Percentiles rank a stretch among this genome's conserved stretches.
Evolutionary conservation across 2,329 filamentous ascomycete genomes (phyloP).

Genomic region (Alternaria sp.): DNA sequence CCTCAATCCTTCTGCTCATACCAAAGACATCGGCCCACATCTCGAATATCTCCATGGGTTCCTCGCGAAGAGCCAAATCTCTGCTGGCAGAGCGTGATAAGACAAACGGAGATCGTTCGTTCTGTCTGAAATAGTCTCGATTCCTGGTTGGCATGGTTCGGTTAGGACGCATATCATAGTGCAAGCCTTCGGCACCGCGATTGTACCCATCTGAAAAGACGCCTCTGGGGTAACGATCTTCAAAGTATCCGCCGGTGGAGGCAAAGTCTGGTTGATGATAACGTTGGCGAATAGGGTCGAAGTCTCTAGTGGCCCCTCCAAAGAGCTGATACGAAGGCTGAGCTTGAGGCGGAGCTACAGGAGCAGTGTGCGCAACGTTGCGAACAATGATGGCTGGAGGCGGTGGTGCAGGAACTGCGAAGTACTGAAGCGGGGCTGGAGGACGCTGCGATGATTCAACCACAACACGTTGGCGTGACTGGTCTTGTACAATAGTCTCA

Average conservation of each 20-base stretch:
- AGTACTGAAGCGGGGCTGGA: background rate
- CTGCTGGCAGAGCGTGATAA: background rate
- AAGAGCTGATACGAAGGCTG: background rate
- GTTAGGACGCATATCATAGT: background rate
- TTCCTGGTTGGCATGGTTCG: background rate
- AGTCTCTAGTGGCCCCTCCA: background rate
- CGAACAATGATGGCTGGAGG: background rate
- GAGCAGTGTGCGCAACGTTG: background rate
- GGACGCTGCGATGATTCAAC: background rate
- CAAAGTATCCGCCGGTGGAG: background rate
- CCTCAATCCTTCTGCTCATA: background rate
- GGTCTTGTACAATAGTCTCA: background rate
- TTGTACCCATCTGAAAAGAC: background rate
- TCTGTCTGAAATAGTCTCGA: background rate
- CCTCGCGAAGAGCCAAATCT: background rate
- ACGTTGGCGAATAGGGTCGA: background rate
- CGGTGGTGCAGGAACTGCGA: background rate
- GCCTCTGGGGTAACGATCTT: background rate
- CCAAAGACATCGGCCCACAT: conserved; percentile 5
- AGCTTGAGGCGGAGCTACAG: background rate
- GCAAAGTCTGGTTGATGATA: background rate
- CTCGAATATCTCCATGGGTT: background rate
- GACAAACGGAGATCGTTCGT: background rate
- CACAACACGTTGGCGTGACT: background rate
- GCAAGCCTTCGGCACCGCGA: background rate